Base-by-base conservation (phyloP, 2,329 filamentous ascomycete species). In the Neonectria magnoliae region DNA sequence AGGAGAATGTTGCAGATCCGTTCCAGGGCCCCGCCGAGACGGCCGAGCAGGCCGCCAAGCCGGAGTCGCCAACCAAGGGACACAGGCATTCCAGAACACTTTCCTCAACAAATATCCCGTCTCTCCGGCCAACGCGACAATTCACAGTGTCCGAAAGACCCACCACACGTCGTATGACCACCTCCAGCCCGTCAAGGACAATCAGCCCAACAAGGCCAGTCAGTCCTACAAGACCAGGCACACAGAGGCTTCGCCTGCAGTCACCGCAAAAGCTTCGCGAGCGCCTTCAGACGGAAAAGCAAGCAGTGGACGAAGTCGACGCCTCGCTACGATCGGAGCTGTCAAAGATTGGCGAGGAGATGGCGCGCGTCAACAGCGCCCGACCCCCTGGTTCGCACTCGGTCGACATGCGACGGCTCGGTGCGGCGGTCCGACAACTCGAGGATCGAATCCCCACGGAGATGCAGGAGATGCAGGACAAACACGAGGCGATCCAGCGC, bases 241-340 rank as follows among this genome's bases (percentile, higher is more conserved):
- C 76, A 11, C 80, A 80, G 55, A 91, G 89, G 69, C 82, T 93
- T 36, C 89, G 91, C 11, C 84, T 93, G 11, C 90, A 93, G 66
- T 91, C 88, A 14, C 85, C 90, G 0, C 91, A 91, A 71, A 94
- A 92, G 76, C 82, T 95, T 20, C 91, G 94, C 18, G 94, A 98
- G 80, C 90, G 95, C 36, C 84, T 98, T 1, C 91, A 95, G 72
- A 90, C 88, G 52, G 94, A 97, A 77, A 93, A 94, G 78, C 89
- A 87, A 60, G 87, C 90, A 0, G 88, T 94, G 16, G 88, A 89
- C 5, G 88, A 90, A 9, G 89, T 90, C 0, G 92, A 94, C 66
- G 84, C 86, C 3, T 86, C 86, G 4, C 80, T 98, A 14, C 88
- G 91, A 76, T 87, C 88, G 5, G 94, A 98, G 76, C 83, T 98